Evolutionary conservation across 2,329 filamentous ascomycete genomes (phyloP).

Genomic region (Monilinia fructigena): DNA sequence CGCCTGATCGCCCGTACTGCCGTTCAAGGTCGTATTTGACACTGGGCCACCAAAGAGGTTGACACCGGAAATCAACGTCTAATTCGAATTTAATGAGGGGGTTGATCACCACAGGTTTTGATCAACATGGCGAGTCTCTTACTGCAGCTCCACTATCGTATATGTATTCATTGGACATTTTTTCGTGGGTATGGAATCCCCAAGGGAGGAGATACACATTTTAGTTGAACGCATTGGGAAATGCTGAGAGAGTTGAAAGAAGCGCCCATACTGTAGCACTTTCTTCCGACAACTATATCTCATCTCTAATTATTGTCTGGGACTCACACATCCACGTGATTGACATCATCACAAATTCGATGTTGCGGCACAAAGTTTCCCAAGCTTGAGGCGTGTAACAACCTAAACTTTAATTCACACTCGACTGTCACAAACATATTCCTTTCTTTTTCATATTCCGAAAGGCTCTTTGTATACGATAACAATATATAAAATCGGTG

Average conservation of each 20-base stretch:
- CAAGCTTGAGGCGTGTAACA: conserved; percentile 19
- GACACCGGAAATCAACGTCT: not conserved
- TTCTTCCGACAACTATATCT: conserved; percentile 11
- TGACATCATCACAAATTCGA: conserved; percentile 11
- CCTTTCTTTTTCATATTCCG: conserved; percentile 9
- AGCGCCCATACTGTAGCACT: conserved; percentile 7
- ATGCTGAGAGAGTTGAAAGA: conserved; percentile 7
- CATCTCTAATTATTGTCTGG: not conserved
- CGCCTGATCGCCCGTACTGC: not conserved
- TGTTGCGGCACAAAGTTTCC: conserved; percentile 5
- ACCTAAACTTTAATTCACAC: conserved; percentile 15
- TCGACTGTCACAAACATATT: conserved; percentile 11
- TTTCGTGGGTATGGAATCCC: not conserved
- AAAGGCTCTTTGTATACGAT: conserved; percentile 11
- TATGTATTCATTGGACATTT: not conserved
- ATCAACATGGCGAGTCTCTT: conserved; percentile 3
- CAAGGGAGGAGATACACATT: not conserved
- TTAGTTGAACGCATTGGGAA: not conserved
- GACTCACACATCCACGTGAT: conserved; percentile 11
- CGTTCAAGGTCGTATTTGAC: not conserved
- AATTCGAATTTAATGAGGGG: conserved; percentile 1
- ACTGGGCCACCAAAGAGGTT: not conserved
- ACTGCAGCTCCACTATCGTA: not conserved
- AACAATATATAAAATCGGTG: conserved; percentile 18
- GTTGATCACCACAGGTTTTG: not conserved